These are phyloP conservation scores for Croton setiger DNA, from an alignment of 441 rosid species.

Conservation along the genomic window DNA sequence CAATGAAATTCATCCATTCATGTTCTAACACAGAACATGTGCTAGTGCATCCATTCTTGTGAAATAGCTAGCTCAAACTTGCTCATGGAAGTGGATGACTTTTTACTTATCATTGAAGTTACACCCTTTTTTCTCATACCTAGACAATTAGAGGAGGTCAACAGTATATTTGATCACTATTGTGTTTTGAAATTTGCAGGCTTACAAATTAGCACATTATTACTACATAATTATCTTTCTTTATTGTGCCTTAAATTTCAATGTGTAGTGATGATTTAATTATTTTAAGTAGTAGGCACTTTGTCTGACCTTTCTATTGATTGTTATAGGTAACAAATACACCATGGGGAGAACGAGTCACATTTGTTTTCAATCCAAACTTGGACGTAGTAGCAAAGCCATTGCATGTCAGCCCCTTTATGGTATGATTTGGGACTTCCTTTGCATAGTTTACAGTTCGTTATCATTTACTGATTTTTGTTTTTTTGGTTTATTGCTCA, in stretches of 20 bases:
- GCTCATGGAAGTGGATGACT: not conserved
- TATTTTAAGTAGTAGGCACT: not conserved
- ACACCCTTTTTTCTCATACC: not conserved
- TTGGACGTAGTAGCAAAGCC: slow-evolving; percentile 83
- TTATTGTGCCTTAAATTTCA: too few relatives aligned
- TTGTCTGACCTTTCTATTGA: slow-evolving; percentile 16
- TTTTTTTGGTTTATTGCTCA: too few relatives aligned
- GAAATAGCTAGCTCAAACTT: too few relatives aligned
- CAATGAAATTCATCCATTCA: not conserved
- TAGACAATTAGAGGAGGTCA: not conserved
- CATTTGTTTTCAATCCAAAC: slow-evolving; percentile 67
- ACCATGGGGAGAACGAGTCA: slow-evolving; percentile 91
- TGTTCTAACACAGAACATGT: not conserved
- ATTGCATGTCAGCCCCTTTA: slow-evolving; percentile 94
- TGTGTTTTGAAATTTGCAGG: not conserved
- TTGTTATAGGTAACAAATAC: slow-evolving; percentile 78
- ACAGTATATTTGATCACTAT: not conserved
- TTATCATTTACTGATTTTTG: too few relatives aligned
- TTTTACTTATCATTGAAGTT: not conserved
- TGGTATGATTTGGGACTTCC: slow-evolving; percentile 44
- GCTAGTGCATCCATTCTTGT: not conserved
- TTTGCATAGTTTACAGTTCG: not conserved
- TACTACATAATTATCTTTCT: too few relatives aligned
- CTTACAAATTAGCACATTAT: too few relatives aligned
- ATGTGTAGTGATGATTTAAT: not conserved